Base-by-base conservation (phyloP, 176 grass and related monocot species). In the Carex kokanica region DNA sequence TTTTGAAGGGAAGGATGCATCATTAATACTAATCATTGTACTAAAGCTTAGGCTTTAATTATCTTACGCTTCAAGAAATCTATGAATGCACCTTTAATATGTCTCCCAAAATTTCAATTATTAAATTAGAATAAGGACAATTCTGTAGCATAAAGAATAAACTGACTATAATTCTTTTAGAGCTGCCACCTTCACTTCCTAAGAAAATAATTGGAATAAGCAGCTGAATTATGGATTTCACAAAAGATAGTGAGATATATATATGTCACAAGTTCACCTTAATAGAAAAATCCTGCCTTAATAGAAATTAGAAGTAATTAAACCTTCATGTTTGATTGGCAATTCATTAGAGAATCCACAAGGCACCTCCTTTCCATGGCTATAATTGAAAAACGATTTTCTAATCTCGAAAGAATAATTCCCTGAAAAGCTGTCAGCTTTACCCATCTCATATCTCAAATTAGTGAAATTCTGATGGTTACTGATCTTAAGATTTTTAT, bases 311-410 rank as follows among this genome's bases (percentile, higher is more conserved):
- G 20, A 59, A 25, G 16, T 87, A 83, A n/a, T n/a, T n/a, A n/a
- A 74, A 97, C 94, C 91, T 17, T 43, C 59, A 80, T 87, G 53
- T 84, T 58, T 79, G 63, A 99, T 0, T n/a, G 93, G 88, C 3
- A 93, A 85, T 31, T 88, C 80, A 25, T 81, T 82, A 82, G 95
- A 84, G 88, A 93, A 95, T 18, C 96, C 96, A 34, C 96, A 99
- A 0, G 96, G 96, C 40, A 99, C 27, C 18, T 90, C 91, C 20
- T 83, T 74, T 15, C 15, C 79, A 12, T 32, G 65, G 84, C 63
- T 85, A 27, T 93, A 80, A 27, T 12, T 78, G 82, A 95, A 99
- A 89, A 95, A 93, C 2, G 80, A 86, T 59, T 78, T 87, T 58
- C 96, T 88, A 40, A 84, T 63, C 15, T 89, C 24, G 24, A 53